phyloP scores from a whole-genome alignment of 2,329 filamentous ascomycete species.

The Alternaria ventricosa region DNA sequence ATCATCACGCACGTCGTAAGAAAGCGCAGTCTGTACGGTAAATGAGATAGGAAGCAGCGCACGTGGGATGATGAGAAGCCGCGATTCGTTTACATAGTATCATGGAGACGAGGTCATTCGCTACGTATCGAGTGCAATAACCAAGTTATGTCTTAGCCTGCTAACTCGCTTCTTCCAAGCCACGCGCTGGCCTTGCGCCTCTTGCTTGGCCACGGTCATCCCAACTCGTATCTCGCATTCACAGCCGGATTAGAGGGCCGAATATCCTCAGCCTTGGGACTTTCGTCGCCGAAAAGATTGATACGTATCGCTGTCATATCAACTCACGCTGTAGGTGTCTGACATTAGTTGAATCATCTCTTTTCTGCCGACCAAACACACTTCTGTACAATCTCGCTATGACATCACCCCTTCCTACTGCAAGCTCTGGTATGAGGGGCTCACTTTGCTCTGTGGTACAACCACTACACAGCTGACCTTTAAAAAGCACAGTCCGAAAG shows the following conservation, averaged over 20 bases:
- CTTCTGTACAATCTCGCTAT: not conserved
- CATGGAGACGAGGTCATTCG: not conserved
- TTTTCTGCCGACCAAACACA: not conserved
- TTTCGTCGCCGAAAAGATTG: not conserved
- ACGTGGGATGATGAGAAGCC: not conserved
- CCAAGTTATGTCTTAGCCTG: not conserved
- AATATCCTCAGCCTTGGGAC: not conserved
- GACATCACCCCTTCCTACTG: not conserved
- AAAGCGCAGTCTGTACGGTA: not conserved
- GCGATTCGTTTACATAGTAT: not conserved
- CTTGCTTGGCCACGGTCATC: not conserved
- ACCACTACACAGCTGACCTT: not conserved
- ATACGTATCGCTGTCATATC: not conserved
- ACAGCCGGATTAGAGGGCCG: not conserved
- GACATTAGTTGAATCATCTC: not conserved
- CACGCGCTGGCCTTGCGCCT: not conserved
- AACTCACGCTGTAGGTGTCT: not conserved
- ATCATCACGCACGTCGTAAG: not conserved
- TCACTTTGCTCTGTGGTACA: too few relatives aligned
- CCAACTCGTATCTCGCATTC: not conserved
- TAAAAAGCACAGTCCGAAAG: not conserved
- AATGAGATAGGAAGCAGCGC: not conserved
- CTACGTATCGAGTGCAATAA: not conserved
- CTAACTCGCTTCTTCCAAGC: not conserved
- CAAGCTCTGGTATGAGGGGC: not conserved